Evolutionary conservation across 2,329 filamentous ascomycete genomes (phyloP).

Genomic region (Pestalotiopsis sp.): DNA sequence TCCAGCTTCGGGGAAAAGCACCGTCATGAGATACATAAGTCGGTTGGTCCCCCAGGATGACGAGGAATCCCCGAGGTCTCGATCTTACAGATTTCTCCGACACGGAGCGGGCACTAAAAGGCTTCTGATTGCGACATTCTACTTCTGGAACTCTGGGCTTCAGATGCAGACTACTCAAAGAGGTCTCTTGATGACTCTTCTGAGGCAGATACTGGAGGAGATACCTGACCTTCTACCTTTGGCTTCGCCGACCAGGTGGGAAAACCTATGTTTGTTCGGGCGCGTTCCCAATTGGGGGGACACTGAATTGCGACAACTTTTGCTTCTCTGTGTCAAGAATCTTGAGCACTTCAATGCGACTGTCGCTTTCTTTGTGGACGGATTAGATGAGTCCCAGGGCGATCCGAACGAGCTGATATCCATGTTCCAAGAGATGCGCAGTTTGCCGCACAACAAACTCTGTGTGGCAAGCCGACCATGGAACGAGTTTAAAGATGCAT

Average conservation of each 20-base stretch:
- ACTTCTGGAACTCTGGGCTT: background rate
- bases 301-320: background rate
- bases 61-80: background rate
- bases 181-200: background rate
- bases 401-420: background rate
- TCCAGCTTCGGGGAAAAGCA: background rate
- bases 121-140: background rate
- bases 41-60: background rate
- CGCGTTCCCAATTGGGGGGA: background rate
- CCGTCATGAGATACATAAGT: background rate
- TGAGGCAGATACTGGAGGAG: background rate
- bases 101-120: background rate
- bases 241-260: background rate
- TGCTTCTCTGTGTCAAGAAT: background rate
- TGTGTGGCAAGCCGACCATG: background rate
- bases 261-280: background rate
- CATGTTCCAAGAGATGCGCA: background rate
- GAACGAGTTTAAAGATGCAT: background rate
- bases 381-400: background rate
- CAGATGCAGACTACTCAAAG: background rate
- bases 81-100: background rate
- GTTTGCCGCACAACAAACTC: background rate
- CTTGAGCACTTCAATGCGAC: background rate
- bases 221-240: background rate
- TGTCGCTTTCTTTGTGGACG: background rate